phyloP scores from a whole-genome alignment of 306 rosid species.

The Arachis stenosperma region DNA sequence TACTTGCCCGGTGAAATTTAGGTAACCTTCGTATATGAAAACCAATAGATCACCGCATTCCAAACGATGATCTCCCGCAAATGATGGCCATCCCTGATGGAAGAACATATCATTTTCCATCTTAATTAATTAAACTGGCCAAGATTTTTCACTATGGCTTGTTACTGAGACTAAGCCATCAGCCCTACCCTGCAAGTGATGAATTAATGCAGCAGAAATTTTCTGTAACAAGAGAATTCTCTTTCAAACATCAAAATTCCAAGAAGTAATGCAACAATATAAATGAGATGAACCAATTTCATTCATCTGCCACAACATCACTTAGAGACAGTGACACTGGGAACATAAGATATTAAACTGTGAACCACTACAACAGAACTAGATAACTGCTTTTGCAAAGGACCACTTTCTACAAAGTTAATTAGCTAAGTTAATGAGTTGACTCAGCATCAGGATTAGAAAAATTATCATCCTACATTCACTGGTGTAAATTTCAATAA shows the following conservation, averaged over 20 bases:
- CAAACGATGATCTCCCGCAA: constrained; percentile 68
- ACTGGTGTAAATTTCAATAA: neutral
- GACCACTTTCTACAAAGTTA: neutral
- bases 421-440: neutral
- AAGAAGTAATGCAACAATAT: constrained; percentile 6
- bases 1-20: constrained; percentile 73
- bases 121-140: constrained; percentile 65
- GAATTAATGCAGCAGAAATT: constrained; percentile 61
- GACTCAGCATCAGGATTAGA: neutral
- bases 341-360: neutral
- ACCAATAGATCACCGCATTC: constrained; percentile 84
- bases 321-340: neutral
- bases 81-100: constrained; percentile 72
- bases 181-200: constrained; percentile 62
- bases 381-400: neutral
- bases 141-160: constrained; percentile 79
- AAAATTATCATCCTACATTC: constrained; percentile 18
- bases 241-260: constrained; percentile 11
- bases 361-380: neutral
- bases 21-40: constrained; percentile 74
- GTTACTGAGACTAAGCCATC: constrained; percentile 58
- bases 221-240: constrained; percentile 57
- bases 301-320: neutral
- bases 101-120: constrained; percentile 64
- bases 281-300: neutral